Evolutionary conservation across 768 basidiomycete species (phyloP).

Genomic region (Lactifluus subvellereus): DNA sequence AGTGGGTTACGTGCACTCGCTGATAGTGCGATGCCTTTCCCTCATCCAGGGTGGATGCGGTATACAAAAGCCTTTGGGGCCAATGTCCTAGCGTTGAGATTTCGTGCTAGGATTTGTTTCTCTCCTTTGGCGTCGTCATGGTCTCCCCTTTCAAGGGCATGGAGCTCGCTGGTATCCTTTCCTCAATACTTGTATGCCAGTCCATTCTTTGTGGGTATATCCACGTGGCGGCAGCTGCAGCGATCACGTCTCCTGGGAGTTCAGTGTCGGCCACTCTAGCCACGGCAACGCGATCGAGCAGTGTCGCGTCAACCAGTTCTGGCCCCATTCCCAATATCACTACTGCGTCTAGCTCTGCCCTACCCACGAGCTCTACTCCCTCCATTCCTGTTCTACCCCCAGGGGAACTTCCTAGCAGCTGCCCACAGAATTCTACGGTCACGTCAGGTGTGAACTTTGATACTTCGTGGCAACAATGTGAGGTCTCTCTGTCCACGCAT

Average conservation of each 20-base stretch:
- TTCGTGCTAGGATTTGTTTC: neutral
- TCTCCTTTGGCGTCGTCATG: neutral
- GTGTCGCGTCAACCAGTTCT: neutral
- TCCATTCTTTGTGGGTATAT: neutral
- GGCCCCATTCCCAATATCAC: neutral
- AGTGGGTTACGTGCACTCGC: conserved; percentile 4
- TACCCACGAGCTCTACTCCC: neutral
- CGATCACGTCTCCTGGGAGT: neutral
- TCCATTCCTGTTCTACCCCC: neutral
- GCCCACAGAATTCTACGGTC: conserved; percentile 5
- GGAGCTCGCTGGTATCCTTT: neutral
- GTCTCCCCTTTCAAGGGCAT: neutral
- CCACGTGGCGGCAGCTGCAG: conserved; percentile 1
- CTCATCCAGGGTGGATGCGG: neutral
- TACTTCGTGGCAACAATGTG: conserved; percentile 14
- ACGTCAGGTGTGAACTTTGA: conserved; percentile 3
- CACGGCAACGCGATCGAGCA: neutral
- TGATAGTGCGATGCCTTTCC: neutral
- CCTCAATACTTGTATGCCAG: neutral
- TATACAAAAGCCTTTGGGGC: neutral
- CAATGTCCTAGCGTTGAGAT: neutral
- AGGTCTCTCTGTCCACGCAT: neutral
- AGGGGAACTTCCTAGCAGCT: conserved; percentile 12
- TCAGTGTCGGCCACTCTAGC: neutral
- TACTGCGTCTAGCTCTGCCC: neutral